A percentile compares a stretch with the other conserved stretches of the same genome.
phyloP scores from a whole-genome alignment of 2,329 filamentous ascomycete genomes.

The Alternaria infectoria region DNA sequence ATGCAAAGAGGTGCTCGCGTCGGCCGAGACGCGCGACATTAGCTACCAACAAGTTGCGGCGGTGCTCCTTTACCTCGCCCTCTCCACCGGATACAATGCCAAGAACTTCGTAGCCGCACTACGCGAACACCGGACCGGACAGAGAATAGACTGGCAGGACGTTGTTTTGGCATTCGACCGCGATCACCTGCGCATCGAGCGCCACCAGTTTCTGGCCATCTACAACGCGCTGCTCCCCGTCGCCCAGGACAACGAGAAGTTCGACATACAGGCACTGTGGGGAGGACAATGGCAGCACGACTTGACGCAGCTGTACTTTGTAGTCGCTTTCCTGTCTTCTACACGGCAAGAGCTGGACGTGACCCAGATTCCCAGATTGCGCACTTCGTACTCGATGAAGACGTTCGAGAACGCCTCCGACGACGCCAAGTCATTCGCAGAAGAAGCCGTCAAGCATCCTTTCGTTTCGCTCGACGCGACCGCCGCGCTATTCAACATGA shows the following conservation, averaged over 20 bases:
- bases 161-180: slow-evolving; percentile 84
- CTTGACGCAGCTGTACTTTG: slow-evolving; percentile 90
- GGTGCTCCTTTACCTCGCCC: slow-evolving; percentile 75
- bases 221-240: slow-evolving; percentile 80
- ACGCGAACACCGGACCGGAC: slow-evolving; percentile 61
- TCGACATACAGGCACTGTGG: slow-evolving; percentile 91
- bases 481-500: slow-evolving; percentile 68
- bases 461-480: slow-evolving; percentile 88
- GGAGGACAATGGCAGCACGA: slow-evolving; percentile 85
- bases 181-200: slow-evolving; percentile 74
- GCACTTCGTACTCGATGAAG: slow-evolving; percentile 73
- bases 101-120: slow-evolving; percentile 70
- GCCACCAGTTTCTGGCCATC: slow-evolving; percentile 79
- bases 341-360: slow-evolving; percentile 79
- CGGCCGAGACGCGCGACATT: slow-evolving; percentile 67
- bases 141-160: slow-evolving; percentile 68
- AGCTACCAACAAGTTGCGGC: slow-evolving; percentile 82
- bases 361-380: slow-evolving; percentile 80
- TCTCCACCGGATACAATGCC: slow-evolving; percentile 67
- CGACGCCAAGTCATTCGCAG: slow-evolving; percentile 65
- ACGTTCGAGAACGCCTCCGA: slow-evolving; percentile 68
- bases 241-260: slow-evolving; percentile 65
- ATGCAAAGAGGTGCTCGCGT: slow-evolving; percentile 64
- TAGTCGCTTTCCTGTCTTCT: slow-evolving; percentile 83
- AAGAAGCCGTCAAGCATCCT: slow-evolving; percentile 78